Evolutionary conservation across 208 protist genomes (phyloP), one percentile per base, ranked within the genome.

Genomic region (Phytomonas francai): DNA sequence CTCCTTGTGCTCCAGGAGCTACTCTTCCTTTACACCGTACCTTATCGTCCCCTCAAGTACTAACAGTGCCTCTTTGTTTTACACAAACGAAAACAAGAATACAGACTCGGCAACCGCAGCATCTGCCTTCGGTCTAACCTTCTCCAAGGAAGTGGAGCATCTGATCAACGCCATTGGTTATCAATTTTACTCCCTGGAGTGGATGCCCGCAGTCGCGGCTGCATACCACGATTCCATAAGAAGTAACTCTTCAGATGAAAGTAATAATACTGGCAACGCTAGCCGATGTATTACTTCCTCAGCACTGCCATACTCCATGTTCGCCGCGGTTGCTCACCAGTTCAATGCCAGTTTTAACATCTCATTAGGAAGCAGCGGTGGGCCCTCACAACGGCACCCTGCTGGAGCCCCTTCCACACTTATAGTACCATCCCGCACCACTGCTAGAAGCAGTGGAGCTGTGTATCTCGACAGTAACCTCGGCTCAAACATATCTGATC

Each of bases 111-210:
- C 34, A 31, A 64, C 19, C 64, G 63, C 29, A 34, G n/a, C 27
- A 12, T 66, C 11, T 27, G 33, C 30, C 42, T 42, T 64, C 64
- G 16, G 62, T 32, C 34, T 79, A 19, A 42, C 62, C 45, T 90
- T 94, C 57, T 82, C 79, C 42, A 42, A 39, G n/a, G 85, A 91
- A 63, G 86, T 83, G 25, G 72, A 54, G 25, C 64, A 80, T 28
- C 65, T 94, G 54, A 67, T 94, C 60, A 75, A 91, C 59, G 65
- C 86, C 7, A 77, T 94, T 9, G 83, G 81, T 16, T 94, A 94
- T 57, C 78, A 89, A 71, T 88, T 94, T 59, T 94, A 92, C 65
- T 77, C 85, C 4, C 75, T 94, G 9, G 85, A 94, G 68, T 94
- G 89, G 87, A 65, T 94, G 30, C 89, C 88, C 3, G 76, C 73